Evolutionary conservation across 306 rosid species (phyloP).

Genomic region (Vicia villosa): DNA sequence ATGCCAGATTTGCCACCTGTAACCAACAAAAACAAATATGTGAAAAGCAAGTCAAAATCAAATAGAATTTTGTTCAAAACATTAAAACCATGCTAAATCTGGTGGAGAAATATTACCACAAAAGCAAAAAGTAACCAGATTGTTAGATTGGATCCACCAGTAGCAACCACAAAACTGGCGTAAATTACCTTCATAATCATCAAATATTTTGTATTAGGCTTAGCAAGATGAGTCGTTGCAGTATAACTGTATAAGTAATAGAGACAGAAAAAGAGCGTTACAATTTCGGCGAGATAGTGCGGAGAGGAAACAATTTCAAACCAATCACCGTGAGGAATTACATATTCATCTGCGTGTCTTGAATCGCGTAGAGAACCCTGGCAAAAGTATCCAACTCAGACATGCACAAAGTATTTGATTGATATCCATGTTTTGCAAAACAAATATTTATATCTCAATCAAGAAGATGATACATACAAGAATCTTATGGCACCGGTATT

Average conservation of each 20-base stretch:
- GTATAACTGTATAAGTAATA: background rate
- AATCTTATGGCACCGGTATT: constrained; percentile 70
- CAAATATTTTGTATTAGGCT: constrained; percentile 35
- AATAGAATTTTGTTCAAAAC: background rate
- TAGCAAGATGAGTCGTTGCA: constrained; percentile 9
- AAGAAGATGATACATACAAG: constrained; percentile 64
- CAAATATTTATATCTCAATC: constrained; percentile 28
- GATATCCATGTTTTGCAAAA: constrained; percentile 14
- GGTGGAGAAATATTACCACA: constrained; percentile 59
- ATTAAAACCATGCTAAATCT: constrained; percentile 18
- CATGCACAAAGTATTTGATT: constrained; percentile 8
- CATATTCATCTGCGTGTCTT: constrained; percentile 60
- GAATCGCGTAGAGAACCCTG: constrained; percentile 81
- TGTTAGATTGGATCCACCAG: constrained; percentile 78
- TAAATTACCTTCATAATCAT: constrained; percentile 68
- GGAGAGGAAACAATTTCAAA: constrained; percentile 81
- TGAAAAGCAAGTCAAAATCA: constrained; percentile 14
- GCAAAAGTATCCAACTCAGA: constrained; percentile 38
- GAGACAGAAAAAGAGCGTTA: constrained; percentile 45
- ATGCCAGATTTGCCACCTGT: constrained; percentile 71
- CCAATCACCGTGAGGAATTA: constrained; percentile 88
- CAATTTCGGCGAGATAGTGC: constrained; percentile 91
- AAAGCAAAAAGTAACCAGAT: constrained; percentile 78
- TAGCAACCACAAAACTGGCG: constrained; percentile 72
- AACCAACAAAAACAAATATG: constrained; percentile 6